phyloP scores from a whole-genome alignment of 2,329 filamentous ascomycete genomes.

The Fusarium luffae region DNA sequence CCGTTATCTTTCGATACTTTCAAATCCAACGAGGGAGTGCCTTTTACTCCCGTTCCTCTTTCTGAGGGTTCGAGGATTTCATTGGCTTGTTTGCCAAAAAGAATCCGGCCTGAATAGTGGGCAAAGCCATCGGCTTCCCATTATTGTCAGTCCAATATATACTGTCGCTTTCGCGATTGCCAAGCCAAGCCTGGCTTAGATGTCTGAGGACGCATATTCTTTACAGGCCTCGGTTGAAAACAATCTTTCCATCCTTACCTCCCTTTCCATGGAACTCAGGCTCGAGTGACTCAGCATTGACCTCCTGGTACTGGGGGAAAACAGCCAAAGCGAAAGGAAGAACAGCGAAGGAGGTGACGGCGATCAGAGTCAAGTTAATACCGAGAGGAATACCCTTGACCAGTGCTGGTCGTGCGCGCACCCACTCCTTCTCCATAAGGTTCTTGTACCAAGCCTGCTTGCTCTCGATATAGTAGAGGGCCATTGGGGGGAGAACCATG shows the following conservation, averaged over 20 bases:
- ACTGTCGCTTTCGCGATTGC: background rate
- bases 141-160: background rate
- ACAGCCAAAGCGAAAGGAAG: conserved; percentile 89
- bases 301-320: conserved; percentile 90
- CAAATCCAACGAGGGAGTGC: background rate
- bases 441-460: conserved; percentile 55
- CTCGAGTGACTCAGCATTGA: conserved; percentile 81
- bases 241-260: conserved; percentile 83
- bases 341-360: conserved; percentile 87
- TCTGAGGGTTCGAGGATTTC: background rate
- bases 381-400: conserved; percentile 68
- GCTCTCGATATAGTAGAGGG: conserved; percentile 83
- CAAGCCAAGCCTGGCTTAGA: background rate
- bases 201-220: background rate
- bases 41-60: background rate
- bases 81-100: background rate
- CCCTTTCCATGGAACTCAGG: conserved; percentile 86
- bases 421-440: conserved; percentile 74
- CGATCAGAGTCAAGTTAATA: conserved; percentile 87
- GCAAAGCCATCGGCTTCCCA: background rate
- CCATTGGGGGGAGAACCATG: conserved; percentile 92
- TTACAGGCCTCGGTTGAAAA: conserved; percentile 95
- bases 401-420: conserved; percentile 79
- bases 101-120: background rate
- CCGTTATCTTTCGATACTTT: background rate